Conservation (phyloP, 805 yeast species). For the Wickerhamomyces tratensis region DNA sequence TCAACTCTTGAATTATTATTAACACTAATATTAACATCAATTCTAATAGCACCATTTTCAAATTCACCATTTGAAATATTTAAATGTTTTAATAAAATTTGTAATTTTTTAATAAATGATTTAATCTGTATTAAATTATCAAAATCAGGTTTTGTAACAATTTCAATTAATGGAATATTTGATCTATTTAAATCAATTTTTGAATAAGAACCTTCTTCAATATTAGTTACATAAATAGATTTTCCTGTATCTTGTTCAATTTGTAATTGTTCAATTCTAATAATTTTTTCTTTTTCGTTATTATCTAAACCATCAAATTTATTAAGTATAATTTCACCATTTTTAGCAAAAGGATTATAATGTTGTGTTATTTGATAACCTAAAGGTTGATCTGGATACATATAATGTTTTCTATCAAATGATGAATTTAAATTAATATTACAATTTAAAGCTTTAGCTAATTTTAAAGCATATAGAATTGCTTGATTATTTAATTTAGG, state of each 20-base stretch:
- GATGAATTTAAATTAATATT: constrained; percentile 44
- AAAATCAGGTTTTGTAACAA: constrained; percentile 89
- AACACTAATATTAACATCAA: constrained; percentile 88
- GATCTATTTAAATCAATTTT: constrained; percentile 76
- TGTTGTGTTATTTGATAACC: constrained; percentile 96
- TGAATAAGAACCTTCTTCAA: constrained; percentile 20
- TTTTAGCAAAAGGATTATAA: constrained; percentile 64
- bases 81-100: constrained; percentile 55
- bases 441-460: constrained; percentile 64
- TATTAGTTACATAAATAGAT: constrained; percentile 41
- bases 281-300: constrained; percentile 26
- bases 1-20: constrained; percentile 70
- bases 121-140: constrained; percentile 55
- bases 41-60: constrained; percentile 91
- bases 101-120: constrained; percentile 75
- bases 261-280: constrained; percentile 73
- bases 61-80: constrained; percentile 81
- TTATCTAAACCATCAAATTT: constrained; percentile 44
- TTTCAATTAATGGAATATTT: constrained; percentile 78
- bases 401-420: constrained; percentile 92
- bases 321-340: constrained; percentile 47
- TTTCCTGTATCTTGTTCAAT: constrained; percentile 94
- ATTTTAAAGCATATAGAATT: constrained; percentile 54
- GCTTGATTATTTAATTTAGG: constrained; percentile 76
- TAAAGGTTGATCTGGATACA: constrained; percentile 92